phyloP scores from a whole-genome alignment of 441 rosid genomes.

The Mallotus repandus region DNA sequence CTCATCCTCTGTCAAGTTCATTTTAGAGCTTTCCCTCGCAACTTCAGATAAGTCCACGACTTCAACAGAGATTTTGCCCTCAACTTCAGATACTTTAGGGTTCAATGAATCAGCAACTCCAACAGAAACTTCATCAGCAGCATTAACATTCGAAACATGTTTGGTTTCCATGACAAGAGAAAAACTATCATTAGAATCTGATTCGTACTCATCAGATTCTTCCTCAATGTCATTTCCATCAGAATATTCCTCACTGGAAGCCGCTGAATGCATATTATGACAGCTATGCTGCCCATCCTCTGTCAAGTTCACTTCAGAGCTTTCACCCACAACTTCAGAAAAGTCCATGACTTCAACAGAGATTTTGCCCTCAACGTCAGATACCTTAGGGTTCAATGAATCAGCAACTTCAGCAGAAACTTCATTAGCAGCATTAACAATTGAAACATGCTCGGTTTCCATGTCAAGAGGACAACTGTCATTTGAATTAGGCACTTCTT shows the following conservation, averaged over 20 bases:
- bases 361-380: conserved; percentile 5
- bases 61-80: conserved; percentile 17
- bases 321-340: background rate
- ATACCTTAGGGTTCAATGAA: background rate
- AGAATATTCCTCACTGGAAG: background rate
- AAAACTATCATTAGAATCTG: background rate
- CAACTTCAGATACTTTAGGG: background rate
- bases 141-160: background rate
- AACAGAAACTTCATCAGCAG: background rate
- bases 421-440: background rate
- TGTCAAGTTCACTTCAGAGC: conserved; percentile 1
- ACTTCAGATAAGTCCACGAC: background rate
- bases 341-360: conserved; percentile 10
- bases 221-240: background rate
- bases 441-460: background rate
- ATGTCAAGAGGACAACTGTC: background rate
- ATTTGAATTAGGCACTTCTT: too few relatives aligned
- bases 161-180: background rate
- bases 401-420: background rate
- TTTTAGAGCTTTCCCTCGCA: conserved; percentile 8
- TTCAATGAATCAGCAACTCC: background rate
- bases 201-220: background rate
- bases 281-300: background rate
- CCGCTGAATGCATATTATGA: background rate
- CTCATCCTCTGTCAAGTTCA: background rate